Evolutionary conservation across 2,329 filamentous ascomycete species (phyloP), one percentile per base, ranked within the genome.

Genomic region (Tolypocladium ophioglossoides): DNA sequence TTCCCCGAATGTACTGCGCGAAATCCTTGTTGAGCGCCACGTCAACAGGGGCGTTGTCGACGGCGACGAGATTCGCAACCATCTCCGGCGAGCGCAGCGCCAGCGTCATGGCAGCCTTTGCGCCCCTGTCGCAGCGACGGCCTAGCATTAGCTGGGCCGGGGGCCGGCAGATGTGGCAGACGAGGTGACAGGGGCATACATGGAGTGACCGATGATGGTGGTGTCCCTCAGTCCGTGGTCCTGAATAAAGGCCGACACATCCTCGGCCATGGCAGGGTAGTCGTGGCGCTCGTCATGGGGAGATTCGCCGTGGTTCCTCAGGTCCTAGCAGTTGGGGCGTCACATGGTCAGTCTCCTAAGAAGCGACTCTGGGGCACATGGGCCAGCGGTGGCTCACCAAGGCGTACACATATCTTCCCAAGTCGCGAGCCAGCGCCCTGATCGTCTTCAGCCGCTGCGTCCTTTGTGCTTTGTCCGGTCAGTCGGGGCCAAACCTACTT

Each of bases 31-130:
- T 79, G 4, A 97, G 77, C 0, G 81, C 79, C 16, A 87, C 87
- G 66, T 95, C 90, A 10, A 95, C 78, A 2, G 92, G 92, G 4
- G 91, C 90, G 66, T 97, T 97, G 73, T 97, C 92, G 14, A 97
- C 91, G 2, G 90, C 79, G 32, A 96, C 79, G 52, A 97, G 74
- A 62, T 86, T 82, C 18, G 78, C 76, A 55, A 96, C 78, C 3
- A 84, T 72, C 7, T 81, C 74, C 0, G 89, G 89, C 1, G 82
- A 78, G 46, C 79, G 76, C 38, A 97, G 79, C 4, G 90, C 90
- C 55, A 96, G 75, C 0, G 87, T 78, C 92, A 97, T 96, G 62
- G 89, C 90, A 2, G 87, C 85, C 75, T 97, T 97, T 49, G 92
- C 92, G 58, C 94, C 92, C 86, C 84, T 87, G 55, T n/a, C 14